Conservation (phyloP, 192 early-diverging fungal species). For the Entophlyctis luteolus region DNA sequence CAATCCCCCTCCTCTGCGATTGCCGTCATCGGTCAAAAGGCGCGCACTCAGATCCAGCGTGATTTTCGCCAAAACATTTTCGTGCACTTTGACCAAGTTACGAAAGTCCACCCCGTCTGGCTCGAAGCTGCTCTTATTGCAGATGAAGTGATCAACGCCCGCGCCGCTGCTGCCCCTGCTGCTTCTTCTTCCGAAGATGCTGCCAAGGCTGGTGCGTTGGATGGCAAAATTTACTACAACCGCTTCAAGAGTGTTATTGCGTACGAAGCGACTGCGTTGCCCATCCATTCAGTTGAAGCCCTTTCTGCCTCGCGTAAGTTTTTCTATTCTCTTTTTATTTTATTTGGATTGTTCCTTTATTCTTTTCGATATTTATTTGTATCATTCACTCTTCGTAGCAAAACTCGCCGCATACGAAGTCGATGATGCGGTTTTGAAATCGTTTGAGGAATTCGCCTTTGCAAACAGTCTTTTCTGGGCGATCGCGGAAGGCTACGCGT, state of each 20-base stretch:
- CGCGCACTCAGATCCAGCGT: constrained; percentile 83
- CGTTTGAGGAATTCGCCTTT: constrained; percentile 89
- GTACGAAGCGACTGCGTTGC: constrained; percentile 74
- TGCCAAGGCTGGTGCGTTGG: constrained; percentile 29
- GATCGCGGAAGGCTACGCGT: constrained; percentile 91
- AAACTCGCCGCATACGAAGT: constrained; percentile 91
- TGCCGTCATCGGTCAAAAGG: constrained; percentile 83
- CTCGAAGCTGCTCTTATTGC: constrained; percentile 80
- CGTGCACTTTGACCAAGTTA: constrained; percentile 88
- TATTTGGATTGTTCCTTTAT: neutral
- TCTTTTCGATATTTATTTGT: neutral
- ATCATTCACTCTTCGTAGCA: constrained; percentile 31
- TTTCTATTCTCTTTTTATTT: neutral
- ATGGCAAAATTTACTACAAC: constrained; percentile 85
- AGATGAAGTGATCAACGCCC: constrained; percentile 75
- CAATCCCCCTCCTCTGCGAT: constrained; percentile 50
- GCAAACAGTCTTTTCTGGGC: constrained; percentile 94
- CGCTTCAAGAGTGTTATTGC: constrained; percentile 90
- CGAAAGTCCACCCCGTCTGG: constrained; percentile 83
- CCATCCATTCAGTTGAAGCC: constrained; percentile 60
- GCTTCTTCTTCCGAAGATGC: no score
- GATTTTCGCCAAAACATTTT: constrained; percentile 69
- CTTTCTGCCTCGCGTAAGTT: constrained; percentile 66
- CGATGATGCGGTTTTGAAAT: constrained; percentile 65
- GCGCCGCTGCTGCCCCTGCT: no score